phyloP scores from a whole-genome alignment of 305 asterid genomes.

The Plantago coronopus region DNA sequence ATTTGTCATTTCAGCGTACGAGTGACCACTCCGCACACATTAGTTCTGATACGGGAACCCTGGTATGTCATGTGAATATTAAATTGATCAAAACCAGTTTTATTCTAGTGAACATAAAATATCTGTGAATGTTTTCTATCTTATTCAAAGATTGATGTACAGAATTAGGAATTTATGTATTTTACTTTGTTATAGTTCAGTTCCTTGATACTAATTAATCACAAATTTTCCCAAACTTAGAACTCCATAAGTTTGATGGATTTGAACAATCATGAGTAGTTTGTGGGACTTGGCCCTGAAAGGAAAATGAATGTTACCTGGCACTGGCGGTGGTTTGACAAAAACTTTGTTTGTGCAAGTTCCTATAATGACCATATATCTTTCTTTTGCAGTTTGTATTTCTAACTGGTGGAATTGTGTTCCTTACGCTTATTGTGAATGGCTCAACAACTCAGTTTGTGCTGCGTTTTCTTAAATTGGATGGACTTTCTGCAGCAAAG shows the following conservation, averaged over 20 bases:
- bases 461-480: constrained; percentile 64
- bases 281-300: constrained; percentile 3
- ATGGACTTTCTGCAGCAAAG: constrained; percentile 77
- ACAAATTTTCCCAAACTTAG: background rate
- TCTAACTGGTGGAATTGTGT: constrained; percentile 94
- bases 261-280: background rate
- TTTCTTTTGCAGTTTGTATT: constrained; percentile 83
- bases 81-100: constrained; percentile 10
- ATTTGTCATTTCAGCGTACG: constrained; percentile 59
- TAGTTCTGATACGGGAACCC: constrained; percentile 77
- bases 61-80: constrained; percentile 52
- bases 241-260: background rate
- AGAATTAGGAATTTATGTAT: background rate
- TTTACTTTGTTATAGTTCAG: background rate
- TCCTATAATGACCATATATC: constrained; percentile 17
- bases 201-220: background rate
- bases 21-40: constrained; percentile 60
- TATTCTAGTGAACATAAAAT: constrained; percentile 7
- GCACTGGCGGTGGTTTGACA: background rate
- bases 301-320: background rate
- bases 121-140: background rate
- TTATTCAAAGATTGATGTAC: constrained; percentile 1
- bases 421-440: constrained; percentile 87
- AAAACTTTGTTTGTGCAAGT: constrained; percentile 14
- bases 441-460: constrained; percentile 95